Base-by-base conservation (phyloP, 139 green algal species). In the Chlamydomonas sphaeroides region DNA sequence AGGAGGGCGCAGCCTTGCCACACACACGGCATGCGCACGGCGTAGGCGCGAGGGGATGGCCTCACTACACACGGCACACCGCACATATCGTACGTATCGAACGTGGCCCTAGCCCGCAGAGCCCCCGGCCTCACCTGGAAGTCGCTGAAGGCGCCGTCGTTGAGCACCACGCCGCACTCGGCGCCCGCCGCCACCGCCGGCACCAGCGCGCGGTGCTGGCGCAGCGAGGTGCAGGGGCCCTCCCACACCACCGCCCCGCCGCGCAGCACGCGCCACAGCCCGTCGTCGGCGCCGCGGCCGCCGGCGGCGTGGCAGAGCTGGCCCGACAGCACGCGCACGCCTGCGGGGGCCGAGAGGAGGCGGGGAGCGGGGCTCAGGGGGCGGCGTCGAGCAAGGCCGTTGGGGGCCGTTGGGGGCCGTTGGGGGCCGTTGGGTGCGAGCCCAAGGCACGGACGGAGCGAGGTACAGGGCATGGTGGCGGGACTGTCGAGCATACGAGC, bases 131-230 rank as follows among this genome's bases (percentile, higher is more conserved):
- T n/a, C n/a, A n/a, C n/a, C 74, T 91, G 39, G 61, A 92, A 92
- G 53, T 79, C 92, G 25, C 68, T 72, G 36, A 93, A 96, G 8
- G 25, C 28, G 0, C 89, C 89, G 33, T 83, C 92, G 30, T 91
- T 88, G 21, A 98, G 84, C 78, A 93, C 83, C 74, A 97, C 74
- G 39, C 95, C 95, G 84, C 92, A 98, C 90, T 98, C 95, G 0
- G 80, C 85, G 48, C 89, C 92, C 15, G 57, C 30, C 28, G 85
- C 92, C 57, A 98, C 95, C 18, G 82, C 77, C 49, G 93, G 82
- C 61, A 98, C 95, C 18, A 93, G 90, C 56, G 90, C 68, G 87
- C 96, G 96, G 68, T 94, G 89, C 20, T 94, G 92, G 45, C 90
- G 90, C 67, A 98, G 77, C 32, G 87, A 94, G 30, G 84, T 83